Percentiles rank a stretch among this genome's conserved stretches.
These are phyloP conservation scores for Moringa oleifera DNA, from an alignment of 345 rosid species.

Conservation along the genomic window DNA sequence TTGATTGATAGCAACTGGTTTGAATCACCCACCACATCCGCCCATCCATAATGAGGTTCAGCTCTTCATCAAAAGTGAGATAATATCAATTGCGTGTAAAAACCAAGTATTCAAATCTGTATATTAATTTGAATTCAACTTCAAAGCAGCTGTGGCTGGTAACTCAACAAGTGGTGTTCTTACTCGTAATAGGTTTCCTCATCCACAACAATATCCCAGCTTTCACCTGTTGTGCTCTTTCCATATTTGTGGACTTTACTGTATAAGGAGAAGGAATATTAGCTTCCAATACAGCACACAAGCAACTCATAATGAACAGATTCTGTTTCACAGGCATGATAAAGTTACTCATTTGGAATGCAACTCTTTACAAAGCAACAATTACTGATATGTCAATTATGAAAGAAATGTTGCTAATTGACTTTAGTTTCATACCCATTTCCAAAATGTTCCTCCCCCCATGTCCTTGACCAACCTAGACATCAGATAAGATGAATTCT, in stretches of 20 bases:
- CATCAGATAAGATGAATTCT: slow-evolving; percentile 3
- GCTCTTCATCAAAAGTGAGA: slow-evolving; percentile 43
- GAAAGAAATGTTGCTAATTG: background rate
- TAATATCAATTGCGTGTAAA: background rate
- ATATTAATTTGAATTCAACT: background rate
- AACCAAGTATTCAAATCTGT: background rate
- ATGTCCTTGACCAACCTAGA: slow-evolving; percentile 95
- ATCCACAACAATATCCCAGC: slow-evolving; percentile 95
- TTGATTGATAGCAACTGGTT: slow-evolving; percentile 74
- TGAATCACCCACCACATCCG: slow-evolving; percentile 90
- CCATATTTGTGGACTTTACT: slow-evolving; percentile 99
- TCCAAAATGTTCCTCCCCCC: slow-evolving; percentile 99
- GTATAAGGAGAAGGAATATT: slow-evolving; percentile 16
- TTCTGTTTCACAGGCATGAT: background rate
- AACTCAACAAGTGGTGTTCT: slow-evolving; percentile 16
- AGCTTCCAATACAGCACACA: slow-evolving; percentile 10
- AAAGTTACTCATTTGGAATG: background rate
- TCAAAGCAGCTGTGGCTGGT: background rate
- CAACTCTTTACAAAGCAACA: background rate
- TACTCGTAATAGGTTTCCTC: slow-evolving; percentile 95
- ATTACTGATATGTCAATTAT: background rate
- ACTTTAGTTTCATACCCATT: slow-evolving; percentile 55
- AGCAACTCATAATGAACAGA: background rate
- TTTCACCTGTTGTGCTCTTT: slow-evolving; percentile 90
- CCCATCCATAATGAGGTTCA: slow-evolving; percentile 99